Evolutionary conservation across 805 yeast genomes (phyloP).

Genomic region (Blastobotrys parvus): DNA sequence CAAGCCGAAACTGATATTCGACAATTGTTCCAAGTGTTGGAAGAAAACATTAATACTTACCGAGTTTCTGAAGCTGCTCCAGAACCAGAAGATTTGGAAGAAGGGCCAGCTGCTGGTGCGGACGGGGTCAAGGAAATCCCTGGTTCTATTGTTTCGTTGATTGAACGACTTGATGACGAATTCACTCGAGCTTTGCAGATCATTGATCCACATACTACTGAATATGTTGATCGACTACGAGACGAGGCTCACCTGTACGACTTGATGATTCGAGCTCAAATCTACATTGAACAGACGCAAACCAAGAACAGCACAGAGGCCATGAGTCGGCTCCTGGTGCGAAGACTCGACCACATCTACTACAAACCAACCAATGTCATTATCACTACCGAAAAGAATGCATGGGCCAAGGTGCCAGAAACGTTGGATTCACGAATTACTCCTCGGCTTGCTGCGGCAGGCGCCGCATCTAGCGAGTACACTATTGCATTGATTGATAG

Average conservation of each 20-base stretch:
- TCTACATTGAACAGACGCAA: constrained; percentile 61
- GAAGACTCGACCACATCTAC: constrained; percentile 88
- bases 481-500: constrained; percentile 53
- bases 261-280: constrained; percentile 74
- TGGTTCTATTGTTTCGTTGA: constrained; percentile 79
- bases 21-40: constrained; percentile 59
- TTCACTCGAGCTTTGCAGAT: constrained; percentile 77
- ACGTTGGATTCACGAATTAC: constrained; percentile 25
- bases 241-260: constrained; percentile 75
- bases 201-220: constrained; percentile 92
- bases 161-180: constrained; percentile 94
- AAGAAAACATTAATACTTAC: constrained; percentile 46
- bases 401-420: constrained; percentile 54
- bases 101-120: constrained; percentile 46
- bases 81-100: constrained; percentile 65
- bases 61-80: constrained; percentile 78
- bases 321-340: constrained; percentile 58
- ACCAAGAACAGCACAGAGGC: constrained; percentile 35
- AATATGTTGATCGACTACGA: constrained; percentile 80
- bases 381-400: constrained; percentile 54
- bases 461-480: constrained; percentile 27
- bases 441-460: constrained; percentile 28
- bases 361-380: constrained; percentile 81
- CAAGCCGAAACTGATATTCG: constrained; percentile 54
- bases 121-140: constrained; percentile 65